phyloP scores from a whole-genome alignment of 2,329 filamentous ascomycete species.

The Phialophora expanda region DNA sequence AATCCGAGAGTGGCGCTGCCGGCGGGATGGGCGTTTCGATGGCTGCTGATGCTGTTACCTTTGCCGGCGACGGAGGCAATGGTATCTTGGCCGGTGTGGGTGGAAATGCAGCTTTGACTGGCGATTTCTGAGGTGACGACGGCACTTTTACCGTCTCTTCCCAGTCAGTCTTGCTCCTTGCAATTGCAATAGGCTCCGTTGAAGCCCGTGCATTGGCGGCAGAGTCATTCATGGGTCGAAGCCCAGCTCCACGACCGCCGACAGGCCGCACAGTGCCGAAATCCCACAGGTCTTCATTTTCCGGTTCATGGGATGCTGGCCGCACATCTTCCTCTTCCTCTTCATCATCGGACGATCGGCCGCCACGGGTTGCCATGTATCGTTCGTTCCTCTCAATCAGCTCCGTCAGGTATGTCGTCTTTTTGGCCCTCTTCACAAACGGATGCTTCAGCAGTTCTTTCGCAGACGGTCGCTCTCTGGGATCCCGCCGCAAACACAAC shows the following conservation, averaged over 20 bases:
- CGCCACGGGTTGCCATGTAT: constrained; percentile 82
- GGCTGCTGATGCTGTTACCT: constrained; percentile 57
- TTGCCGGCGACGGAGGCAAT: constrained; percentile 64
- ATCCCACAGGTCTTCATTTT: constrained; percentile 93
- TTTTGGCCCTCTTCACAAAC: constrained; percentile 89
- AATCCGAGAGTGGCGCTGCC: not conserved
- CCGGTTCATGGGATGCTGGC: constrained; percentile 55
- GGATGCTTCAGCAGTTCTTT: constrained; percentile 86
- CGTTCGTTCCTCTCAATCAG: constrained; percentile 88
- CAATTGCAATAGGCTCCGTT: constrained; percentile 55
- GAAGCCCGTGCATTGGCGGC: constrained; percentile 75
- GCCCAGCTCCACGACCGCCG: constrained; percentile 67
- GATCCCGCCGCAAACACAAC: constrained; percentile 84
- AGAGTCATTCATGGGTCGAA: constrained; percentile 78
- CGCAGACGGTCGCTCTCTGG: constrained; percentile 83
- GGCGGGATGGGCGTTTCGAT: constrained; percentile 42
- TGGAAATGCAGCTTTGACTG: constrained; percentile 58
- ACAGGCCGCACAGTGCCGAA: constrained; percentile 92
- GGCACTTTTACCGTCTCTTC: constrained; percentile 50
- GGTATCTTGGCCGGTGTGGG: constrained; percentile 65
- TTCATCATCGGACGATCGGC: constrained; percentile 69
- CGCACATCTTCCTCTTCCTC: constrained; percentile 57
- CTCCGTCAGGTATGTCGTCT: constrained; percentile 94
- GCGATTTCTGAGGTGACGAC: constrained; percentile 63
- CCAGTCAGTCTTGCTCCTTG: constrained; percentile 43